Base-by-base conservation (phyloP, 2,329 filamentous ascomycete species). In the Fusarium tricinctum region DNA sequence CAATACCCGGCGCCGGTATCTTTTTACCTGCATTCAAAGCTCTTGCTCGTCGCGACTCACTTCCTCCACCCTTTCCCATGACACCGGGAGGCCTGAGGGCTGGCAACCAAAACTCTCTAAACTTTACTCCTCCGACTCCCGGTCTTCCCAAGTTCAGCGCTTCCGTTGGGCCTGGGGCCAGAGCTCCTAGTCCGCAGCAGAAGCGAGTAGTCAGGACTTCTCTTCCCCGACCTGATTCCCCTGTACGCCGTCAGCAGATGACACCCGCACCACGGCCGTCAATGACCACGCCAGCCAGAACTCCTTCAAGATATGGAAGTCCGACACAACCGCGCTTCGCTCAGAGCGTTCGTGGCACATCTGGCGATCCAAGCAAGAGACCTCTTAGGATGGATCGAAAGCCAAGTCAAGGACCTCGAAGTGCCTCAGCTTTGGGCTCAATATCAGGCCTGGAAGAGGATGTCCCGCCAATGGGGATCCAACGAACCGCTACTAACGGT, bases 1-100 rank as follows among this genome's bases (percentile, higher is more conserved):
- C 86, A 5, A 81, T 90, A 22, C 88, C 92, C 1, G 93, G 93
- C 65, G 89, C 96, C 4, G 96, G 96, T 63, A 98, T 99, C 75
- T 99, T 99, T 77, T 86, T 99, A 15, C 96, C 96, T 5, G 83
- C 96, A 17, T 88, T 90, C 77, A 96, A 97, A 78, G 92, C 92
- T 33, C 85, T 87, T 75, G 91, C 86, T 75, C 92, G 87, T 78
- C 90, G 88, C 76, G 87, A 86, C 49, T 88, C 86, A 40, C 84
- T 85, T 22, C 81, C 83, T 22, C 81, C 83, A 30, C 82, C 86
- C 38, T 81, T 87, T 68, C 87, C 91, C 9, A 82, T 86, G 54
- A 94, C 91, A 3, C 92, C 94, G 6, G 81, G 81, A 46, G 85
- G 83, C 32, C 80, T 89, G 50, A 87, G 85, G 72, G 79, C 81